Evolutionary conservation across 805 yeast genomes (phyloP), one percentile per base, ranked within the genome.

Genomic region (Yamadazyma olivae): DNA sequence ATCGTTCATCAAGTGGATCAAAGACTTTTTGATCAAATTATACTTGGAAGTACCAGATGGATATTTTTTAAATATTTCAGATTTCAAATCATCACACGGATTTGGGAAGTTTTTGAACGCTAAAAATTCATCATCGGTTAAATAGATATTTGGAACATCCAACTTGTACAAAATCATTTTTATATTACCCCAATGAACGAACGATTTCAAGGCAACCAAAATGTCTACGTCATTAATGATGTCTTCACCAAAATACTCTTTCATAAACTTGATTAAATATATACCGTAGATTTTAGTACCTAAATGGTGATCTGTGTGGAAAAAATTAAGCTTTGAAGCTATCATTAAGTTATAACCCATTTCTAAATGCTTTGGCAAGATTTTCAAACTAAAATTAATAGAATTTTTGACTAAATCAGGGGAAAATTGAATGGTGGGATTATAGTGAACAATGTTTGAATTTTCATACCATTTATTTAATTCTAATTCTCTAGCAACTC

Each of bases 251-350:
- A 61, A 71, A 36, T 64, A 59, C 27, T 59, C 56, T 15, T 44
- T 44, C 29, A 74, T 62, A 21, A 61, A 59, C 32, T 59, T 54
- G 24, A 61, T 57, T 57, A 75, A 53, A 42, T 61, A 68, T 27
- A 48, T 41, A 0, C 79, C 77, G 38, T 74, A 77, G 15, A 74
- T 50, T 34, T 59, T 63, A n/a, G 75, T 70, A 35, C 75, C 70
- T 14, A 71, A 67, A 49, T 70, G 76, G 46, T 75, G 81, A 48
- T 75, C 80, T 1, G 79, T 71, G 41, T 75, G 80, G 37, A 74
- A 59, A 44, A 74, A 75, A 47, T 74, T 72, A 41, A 75, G 59
- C 43, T 72, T 74, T 13, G 77, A 54, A 14, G 75, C 69, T 20
- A 67, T 55, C 40, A 75, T 38, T 13, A 75, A 50, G 43, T 61